A percentile compares a stretch with the other conserved stretches of the same genome.
Conservation (phyloP, 1,284 basidiomycete species). For the Sanghuangporus sanghuang region DNA sequence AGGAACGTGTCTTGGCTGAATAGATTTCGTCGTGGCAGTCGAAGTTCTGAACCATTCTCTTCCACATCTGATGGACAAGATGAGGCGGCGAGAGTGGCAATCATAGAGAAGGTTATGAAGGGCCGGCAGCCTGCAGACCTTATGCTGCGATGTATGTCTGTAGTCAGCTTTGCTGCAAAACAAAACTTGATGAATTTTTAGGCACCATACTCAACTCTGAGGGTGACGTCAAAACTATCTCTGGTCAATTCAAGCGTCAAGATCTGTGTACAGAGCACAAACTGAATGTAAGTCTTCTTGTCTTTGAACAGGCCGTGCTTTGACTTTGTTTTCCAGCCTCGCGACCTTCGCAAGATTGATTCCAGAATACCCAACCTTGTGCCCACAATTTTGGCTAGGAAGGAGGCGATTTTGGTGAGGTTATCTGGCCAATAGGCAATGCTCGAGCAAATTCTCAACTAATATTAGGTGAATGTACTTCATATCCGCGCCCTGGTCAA, state of each 20-base stretch:
- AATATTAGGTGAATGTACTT: conserved; percentile 77
- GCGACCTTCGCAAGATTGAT: conserved; percentile 96
- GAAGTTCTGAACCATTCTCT: conserved; percentile 19
- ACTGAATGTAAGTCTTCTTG: conserved; percentile 62
- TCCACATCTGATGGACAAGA: conserved; percentile 48
- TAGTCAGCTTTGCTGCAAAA: background rate
- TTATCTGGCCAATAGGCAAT: background rate
- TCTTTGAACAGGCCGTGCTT: conserved; percentile 4
- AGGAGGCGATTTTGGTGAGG: conserved; percentile 80
- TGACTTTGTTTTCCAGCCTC: conserved; percentile 52
- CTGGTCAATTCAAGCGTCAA: conserved; percentile 85
- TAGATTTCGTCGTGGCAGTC: conserved; percentile 24
- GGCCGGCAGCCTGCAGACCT: conserved; percentile 75
- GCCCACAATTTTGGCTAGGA: conserved; percentile 87
- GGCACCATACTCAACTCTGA: conserved; percentile 84
- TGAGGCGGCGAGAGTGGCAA: conserved; percentile 62
- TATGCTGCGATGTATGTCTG: conserved; percentile 73
- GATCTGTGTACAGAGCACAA: conserved; percentile 87
- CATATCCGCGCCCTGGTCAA: conserved; percentile 95
- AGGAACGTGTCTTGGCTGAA: conserved; percentile 26
- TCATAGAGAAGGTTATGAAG: conserved; percentile 77
- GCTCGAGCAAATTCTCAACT: conserved; percentile 13
- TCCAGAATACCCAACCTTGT: conserved; percentile 91
- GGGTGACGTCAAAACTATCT: conserved; percentile 87
- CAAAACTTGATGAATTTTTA: conserved; percentile 28